Evolutionary conservation across 1,284 basidiomycete genomes (phyloP), one percentile per base, ranked within the genome.

Genomic region (Leccinum holopus): DNA sequence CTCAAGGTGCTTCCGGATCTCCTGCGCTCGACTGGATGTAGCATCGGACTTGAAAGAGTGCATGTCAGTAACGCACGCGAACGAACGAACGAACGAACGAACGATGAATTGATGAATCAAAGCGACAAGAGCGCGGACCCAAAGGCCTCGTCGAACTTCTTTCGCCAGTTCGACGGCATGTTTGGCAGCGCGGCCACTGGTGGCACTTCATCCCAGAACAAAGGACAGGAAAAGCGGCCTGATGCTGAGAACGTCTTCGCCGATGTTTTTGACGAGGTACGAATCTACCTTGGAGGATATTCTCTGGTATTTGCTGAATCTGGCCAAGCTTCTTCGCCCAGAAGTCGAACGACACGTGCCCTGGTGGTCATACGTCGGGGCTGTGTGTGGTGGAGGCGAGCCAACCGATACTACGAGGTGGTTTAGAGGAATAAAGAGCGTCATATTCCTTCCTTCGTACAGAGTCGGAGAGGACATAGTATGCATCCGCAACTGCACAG

Each of bases 401-500:
- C 16, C 7, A 35, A 14, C 18, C 28, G 5, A 37, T 37, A 37
- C 35, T 25, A 21, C n/a, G 55, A 21, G 25, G 21, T 5, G 80
- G 69, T 55, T 81, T 83, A 3, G 85, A 80, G 9, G 78, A 69
- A 75, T 92, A 87, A 4, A 95, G 80, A 0, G 73, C 69, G 69
- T 96, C 94, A 72, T 98, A 98, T 77, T 98, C 95, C 67, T 75
- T 80, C 60, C 91, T 84, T 59, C 95, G 82, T 51, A 87, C 81
- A 2, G 86, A 76, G 76, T 98, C 94, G 1, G 93, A 96, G 30
- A 98, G 85, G 8, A 97, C 92, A 75, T 95, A 98, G 80, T 98
- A 98, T 10, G 96, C 96, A 78, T 98, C 95, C 57, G 96, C 94
- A 64, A 98, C 89, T 12, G 88, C 87, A 91, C 94, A 72, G 52